Base-by-base conservation (phyloP, 208 protist genomes). In the Crithidia sp. region DNA sequence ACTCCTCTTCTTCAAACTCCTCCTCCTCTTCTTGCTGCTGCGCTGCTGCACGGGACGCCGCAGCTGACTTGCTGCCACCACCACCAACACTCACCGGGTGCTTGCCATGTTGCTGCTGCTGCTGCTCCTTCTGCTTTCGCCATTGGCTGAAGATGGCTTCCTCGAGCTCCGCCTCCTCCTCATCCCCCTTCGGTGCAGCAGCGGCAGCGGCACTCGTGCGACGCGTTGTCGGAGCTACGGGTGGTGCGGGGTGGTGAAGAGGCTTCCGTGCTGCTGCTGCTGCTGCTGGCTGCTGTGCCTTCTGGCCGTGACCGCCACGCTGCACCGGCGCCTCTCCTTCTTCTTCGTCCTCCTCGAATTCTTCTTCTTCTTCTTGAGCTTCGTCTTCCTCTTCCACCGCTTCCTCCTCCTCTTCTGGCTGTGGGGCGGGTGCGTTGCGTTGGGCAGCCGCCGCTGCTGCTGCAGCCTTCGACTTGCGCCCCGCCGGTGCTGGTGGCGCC, bases 71-170 rank as follows among this genome's bases (percentile, higher is more conserved):
- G 28, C 50, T 7, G 53, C 52, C 37, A 71, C 68, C 41, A 67
- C 66, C 50, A 78, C 71, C 63, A 77, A 65, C 56, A 53, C 73
- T 67, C 71, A n/a, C 74, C 73, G 37, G 74, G 28, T 50, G 69
- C 76, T 37, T 82, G 45, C 45, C 9, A 13, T 49, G 45, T 13
- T 49, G 45, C 9, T 7, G 41, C 16, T 76, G 70, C 61, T 61
- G 59, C 16, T 62, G 70, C 55, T 60, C 41, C 60, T 74, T 74
- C 58, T 78, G 56, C 66, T 71, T 70, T 66, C 68, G 66, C 65
- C 66, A 73, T 44, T 79, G 69, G 5, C 28, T 60, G 57, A 75
- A 75, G 52, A 72, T 59, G 2, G 50, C 76, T 37, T 75, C 69
- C 53, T 72, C 69, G 17, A 74, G 52, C 63, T 54, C 41, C 54